Evolutionary conservation across 371 early-diverging fungal species (phyloP), one percentile per base, ranked within the genome.

Genomic region (Scutellospora calospora): DNA sequence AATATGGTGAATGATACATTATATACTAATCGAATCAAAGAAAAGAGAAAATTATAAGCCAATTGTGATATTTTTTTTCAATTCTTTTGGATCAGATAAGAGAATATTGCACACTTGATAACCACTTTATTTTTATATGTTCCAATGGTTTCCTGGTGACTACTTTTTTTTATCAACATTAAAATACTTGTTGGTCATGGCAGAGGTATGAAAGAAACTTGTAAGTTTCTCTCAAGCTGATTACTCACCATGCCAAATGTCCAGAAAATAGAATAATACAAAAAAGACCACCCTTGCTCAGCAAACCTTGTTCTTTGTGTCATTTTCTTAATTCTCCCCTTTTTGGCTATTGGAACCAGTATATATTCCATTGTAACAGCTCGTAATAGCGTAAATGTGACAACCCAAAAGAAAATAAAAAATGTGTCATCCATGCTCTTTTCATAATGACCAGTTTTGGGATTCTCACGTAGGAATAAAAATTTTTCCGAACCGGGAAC

Each of bases 301-400:
- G 90, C 90, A 80, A 91, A 89, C 45, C 95, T 92, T 76, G 89
- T 89, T 79, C 89, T 78, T 81, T 91, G 92, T 31, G 84, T 82
- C 51, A 81, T 83, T 20, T 88, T 85, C 4, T 83, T 73, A 76
- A 93, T 89, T 11, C 92, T 89, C 11, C 85, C 81, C 41, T 82
- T 81, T 75, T 83, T 83, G n/a, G 87, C 91, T 18, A 92, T 54
- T 16, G 94, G 94, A 71, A 85, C 87, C 45, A 91, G 88, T 20
- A 91, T 41, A 63, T 87, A 87, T 79, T 89, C 86, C 91, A 94
- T 94, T 45, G 88, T 76, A 27, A 82, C 69, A 11, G 90, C 90
- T 9, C 94, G 91, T 57, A 92, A 79, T 49, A 92, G 90, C n/a
- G 93, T 94, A 82, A 94, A 93, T 4, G 89, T 88, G 29, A 93